Conservation (phyloP, 768 basidiomycete genomes). For the Fistulinella prunicolor region DNA sequence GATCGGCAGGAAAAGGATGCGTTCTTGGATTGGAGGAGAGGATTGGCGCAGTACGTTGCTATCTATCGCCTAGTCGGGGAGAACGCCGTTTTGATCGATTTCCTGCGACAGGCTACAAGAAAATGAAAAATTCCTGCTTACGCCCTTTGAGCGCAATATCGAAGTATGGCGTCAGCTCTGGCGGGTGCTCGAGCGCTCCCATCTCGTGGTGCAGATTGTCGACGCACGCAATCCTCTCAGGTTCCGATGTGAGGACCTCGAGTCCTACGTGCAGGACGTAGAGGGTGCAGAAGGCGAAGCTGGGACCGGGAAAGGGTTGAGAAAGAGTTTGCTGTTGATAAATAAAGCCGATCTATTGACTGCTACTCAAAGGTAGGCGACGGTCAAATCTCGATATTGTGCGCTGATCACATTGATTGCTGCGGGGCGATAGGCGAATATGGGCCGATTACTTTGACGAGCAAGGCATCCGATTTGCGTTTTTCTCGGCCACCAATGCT, state of each 20-base stretch:
- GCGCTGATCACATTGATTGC: background rate
- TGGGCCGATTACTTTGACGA: conserved; percentile 94
- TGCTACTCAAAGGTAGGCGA: conserved; percentile 69
- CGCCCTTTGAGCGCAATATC: conserved; percentile 95
- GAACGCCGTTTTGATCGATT: background rate
- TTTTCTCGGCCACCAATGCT: conserved; percentile 92
- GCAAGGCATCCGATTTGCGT: conserved; percentile 74
- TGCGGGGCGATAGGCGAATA: conserved; percentile 58
- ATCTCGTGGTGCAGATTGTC: conserved; percentile 92
- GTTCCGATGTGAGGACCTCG: conserved; percentile 91
- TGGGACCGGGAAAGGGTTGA: conserved; percentile 68
- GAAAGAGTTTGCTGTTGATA: conserved; percentile 79
- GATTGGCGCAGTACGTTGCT: conserved; percentile 79
- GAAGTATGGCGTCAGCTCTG: conserved; percentile 99
- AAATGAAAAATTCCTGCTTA: conserved; percentile 80
- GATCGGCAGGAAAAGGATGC: conserved; percentile 88
- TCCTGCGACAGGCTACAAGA: conserved; percentile 73
- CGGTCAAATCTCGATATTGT: background rate
- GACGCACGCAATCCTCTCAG: conserved; percentile 93
- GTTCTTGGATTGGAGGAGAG: conserved; percentile 92
- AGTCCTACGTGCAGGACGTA: conserved; percentile 80
- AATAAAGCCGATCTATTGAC: conserved; percentile 96
- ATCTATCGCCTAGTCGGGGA: background rate
- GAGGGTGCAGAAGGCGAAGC: conserved; percentile 79
- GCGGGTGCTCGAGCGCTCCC: conserved; percentile 94